These are phyloP conservation scores for Ehretia macrophylla DNA, from an alignment of 257 asterid species.

Conservation along the genomic window DNA sequence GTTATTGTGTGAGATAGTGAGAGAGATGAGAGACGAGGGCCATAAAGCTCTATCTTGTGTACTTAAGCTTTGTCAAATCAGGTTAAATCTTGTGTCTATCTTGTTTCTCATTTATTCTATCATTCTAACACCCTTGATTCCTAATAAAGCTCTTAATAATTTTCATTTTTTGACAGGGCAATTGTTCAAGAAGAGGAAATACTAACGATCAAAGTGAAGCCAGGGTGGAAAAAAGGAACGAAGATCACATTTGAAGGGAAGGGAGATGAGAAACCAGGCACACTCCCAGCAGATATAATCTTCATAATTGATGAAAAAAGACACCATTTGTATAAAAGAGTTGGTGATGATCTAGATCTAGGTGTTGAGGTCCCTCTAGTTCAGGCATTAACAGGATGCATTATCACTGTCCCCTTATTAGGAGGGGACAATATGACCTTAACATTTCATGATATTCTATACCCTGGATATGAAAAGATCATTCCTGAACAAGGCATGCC, in stretches of 20 bases:
- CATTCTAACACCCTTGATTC: too few relatives aligned
- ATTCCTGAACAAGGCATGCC: slow-evolving; percentile 90
- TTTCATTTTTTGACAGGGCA: slow-evolving; percentile 33
- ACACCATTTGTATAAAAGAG: slow-evolving; percentile 61
- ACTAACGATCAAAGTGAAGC: slow-evolving; percentile 61
- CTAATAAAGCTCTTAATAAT: too few relatives aligned
- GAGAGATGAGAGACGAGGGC: too few relatives aligned
- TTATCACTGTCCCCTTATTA: slow-evolving; percentile 55
- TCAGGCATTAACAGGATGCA: slow-evolving; percentile 85
- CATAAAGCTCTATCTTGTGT: too few relatives aligned
- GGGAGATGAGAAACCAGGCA: slow-evolving; percentile 88
- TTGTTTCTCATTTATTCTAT: too few relatives aligned
- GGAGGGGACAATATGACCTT: slow-evolving; percentile 60
- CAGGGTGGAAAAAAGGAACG: slow-evolving; percentile 94
- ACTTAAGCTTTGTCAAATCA: too few relatives aligned
- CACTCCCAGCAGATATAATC: slow-evolving; percentile 78
- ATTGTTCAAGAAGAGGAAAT: slow-evolving; percentile 72
- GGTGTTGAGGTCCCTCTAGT: slow-evolving; percentile 85
- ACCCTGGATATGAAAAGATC: slow-evolving; percentile 71
- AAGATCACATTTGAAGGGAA: slow-evolving; percentile 89
- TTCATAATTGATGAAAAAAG: slow-evolving; percentile 69
- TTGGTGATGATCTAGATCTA: slow-evolving; percentile 67
- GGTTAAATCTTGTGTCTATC: too few relatives aligned
- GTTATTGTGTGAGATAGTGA: too few relatives aligned
- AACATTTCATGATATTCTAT: slow-evolving; percentile 54